These are phyloP conservation scores for Fusarium dimerum DNA, from an alignment of 2,329 filamentous ascomycete genomes.

Conservation along the genomic window DNA sequence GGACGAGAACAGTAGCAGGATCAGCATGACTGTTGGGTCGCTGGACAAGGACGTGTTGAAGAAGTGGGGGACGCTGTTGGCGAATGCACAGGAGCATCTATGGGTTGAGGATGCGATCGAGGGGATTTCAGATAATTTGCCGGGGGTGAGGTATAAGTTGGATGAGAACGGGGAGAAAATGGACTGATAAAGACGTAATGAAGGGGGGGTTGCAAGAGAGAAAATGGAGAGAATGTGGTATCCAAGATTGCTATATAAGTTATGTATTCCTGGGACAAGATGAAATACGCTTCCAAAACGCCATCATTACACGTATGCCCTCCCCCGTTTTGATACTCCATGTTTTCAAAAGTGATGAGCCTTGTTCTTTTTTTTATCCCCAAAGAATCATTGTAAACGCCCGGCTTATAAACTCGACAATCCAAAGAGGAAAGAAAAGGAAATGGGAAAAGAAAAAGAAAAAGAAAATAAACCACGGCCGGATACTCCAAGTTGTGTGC, in stretches of 20 bases:
- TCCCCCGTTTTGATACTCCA: background rate
- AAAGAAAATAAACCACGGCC: background rate
- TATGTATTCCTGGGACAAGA: background rate
- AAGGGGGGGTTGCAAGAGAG: background rate
- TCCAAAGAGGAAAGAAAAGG: background rate
- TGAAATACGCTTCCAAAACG: background rate
- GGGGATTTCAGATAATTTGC: conserved; percentile 48
- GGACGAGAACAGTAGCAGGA: conserved; percentile 26
- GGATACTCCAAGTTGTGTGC: conserved; percentile 1
- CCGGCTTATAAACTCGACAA: background rate
- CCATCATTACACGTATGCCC: background rate
- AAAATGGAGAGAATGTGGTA: background rate
- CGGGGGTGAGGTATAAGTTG: conserved; percentile 25
- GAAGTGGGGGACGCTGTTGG: conserved; percentile 42
- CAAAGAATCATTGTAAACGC: background rate
- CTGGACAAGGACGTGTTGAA: conserved; percentile 47
- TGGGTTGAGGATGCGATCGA: conserved; percentile 48
- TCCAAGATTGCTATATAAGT: background rate
- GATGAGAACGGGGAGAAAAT: conserved; percentile 24
- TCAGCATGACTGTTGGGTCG: conserved; percentile 44
- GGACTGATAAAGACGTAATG: conserved; percentile 2
- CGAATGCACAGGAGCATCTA: conserved; percentile 38
- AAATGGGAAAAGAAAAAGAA: background rate
- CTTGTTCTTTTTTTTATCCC: background rate
- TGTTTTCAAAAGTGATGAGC: background rate